Conservation (phyloP, 225 moss, liverwort and hornwort genomes). For the Sphagnum contortum region DNA sequence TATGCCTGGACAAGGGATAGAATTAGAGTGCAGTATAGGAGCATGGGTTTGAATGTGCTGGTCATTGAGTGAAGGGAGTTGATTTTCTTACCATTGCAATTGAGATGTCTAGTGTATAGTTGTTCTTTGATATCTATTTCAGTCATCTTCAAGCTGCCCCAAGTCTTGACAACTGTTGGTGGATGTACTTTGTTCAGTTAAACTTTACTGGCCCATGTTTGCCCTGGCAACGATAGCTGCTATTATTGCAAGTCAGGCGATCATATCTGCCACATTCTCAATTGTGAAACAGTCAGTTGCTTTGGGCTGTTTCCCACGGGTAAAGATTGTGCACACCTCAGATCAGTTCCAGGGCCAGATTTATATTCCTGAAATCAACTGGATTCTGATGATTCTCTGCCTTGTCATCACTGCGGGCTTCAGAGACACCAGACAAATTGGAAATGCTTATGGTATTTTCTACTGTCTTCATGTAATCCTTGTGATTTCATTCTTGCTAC, state of each 20-base stretch:
- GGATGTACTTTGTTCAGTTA: constrained; percentile 22
- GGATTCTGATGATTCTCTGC: constrained; percentile 84
- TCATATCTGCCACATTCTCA: constrained; percentile 97
- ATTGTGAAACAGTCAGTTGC: constrained; percentile 78
- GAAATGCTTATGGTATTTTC: constrained; percentile 73
- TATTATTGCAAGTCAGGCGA: constrained; percentile 91
- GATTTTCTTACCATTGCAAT: too few relatives aligned
- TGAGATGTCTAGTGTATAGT: too few relatives aligned
- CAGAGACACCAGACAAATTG: constrained; percentile 74
- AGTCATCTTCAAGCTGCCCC: background rate
- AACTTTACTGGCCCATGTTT: constrained; percentile 86
- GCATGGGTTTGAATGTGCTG: too few relatives aligned
- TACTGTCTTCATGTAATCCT: too few relatives aligned
- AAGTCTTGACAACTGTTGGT: background rate
- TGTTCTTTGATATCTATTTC: too few relatives aligned
- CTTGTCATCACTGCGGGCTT: constrained; percentile 76
- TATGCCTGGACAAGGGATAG: too few relatives aligned
- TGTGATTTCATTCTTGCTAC: too few relatives aligned
- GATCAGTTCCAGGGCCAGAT: constrained; percentile 67
- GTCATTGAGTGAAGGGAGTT: too few relatives aligned
- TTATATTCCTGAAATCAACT: constrained; percentile 87
- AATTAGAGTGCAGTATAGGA: too few relatives aligned
- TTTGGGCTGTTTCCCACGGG: constrained; percentile 82
- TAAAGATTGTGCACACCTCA: constrained; percentile 87
- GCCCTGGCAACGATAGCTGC: constrained; percentile 75